A percentile compares a stretch with the other conserved stretches of the same genome.
These are phyloP conservation scores for Fragilaria crotonensis DNA, from an alignment of 108 stramenopile species.

Conservation along the genomic window DNA sequence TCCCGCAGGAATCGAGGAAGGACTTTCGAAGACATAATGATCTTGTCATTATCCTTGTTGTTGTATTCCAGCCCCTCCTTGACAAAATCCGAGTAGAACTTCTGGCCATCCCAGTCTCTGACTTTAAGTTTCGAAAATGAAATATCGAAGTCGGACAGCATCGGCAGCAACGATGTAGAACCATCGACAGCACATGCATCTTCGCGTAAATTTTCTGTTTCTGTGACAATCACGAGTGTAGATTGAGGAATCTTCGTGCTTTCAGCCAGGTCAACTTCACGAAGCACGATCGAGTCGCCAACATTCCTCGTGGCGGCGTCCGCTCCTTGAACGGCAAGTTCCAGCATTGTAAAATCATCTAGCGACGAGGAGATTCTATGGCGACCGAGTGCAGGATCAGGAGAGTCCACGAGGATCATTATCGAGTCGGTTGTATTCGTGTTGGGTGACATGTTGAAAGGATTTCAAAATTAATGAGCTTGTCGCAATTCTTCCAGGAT, in stretches of 20 bases:
- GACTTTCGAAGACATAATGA: conserved; percentile 31
- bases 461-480: no score
- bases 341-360: conserved; percentile 10
- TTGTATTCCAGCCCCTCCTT: conserved; percentile 21
- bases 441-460: no score
- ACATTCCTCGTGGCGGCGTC: neutral
- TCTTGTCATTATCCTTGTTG: conserved; percentile 2
- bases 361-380: conserved; percentile 10
- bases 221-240: conserved; percentile 14
- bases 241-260: conserved; percentile 8
- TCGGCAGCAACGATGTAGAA: neutral
- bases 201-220: conserved; percentile 21
- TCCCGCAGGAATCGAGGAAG: conserved; percentile 6
- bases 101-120: conserved; percentile 14
- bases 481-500: no score
- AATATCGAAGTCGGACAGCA: conserved; percentile 4
- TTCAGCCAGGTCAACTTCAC: neutral
- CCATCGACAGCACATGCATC: neutral
- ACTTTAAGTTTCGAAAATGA: conserved; percentile 10
- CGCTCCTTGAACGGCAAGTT: neutral
- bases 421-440: no score
- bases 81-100: conserved; percentile 25
- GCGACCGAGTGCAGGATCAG: no score
- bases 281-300: neutral
- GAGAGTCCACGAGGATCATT: no score